These are phyloP conservation scores for Bacterosira constricta DNA, from an alignment of 108 stramenopile species.

Conservation along the genomic window DNA sequence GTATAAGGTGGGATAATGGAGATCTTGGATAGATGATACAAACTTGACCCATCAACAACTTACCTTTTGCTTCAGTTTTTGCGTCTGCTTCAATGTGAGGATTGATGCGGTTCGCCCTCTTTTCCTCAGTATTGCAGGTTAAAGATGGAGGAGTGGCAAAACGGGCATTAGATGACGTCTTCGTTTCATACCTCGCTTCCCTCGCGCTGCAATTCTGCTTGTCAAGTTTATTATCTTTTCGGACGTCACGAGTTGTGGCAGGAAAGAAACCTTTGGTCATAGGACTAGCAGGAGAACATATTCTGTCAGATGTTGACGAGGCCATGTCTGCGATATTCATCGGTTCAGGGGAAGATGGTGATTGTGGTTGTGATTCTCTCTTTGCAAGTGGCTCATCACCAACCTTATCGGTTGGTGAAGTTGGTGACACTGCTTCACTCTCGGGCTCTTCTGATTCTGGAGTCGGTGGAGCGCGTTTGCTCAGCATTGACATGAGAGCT, in stretches of 20 bases:
- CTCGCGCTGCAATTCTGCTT: neutral
- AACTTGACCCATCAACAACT: neutral
- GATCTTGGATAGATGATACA: neutral
- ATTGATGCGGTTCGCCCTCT: neutral
- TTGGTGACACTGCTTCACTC: neutral
- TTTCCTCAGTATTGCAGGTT: neutral
- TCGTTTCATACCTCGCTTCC: neutral
- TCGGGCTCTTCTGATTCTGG: neutral
- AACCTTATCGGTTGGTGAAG: neutral
- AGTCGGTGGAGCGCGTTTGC: conserved; percentile 8
- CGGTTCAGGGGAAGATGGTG: neutral
- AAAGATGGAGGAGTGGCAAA: too few species aligned
- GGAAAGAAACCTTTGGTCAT: neutral
- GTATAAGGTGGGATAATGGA: neutral
- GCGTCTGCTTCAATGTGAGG: neutral
- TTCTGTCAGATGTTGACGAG: neutral
- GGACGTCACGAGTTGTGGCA: conserved; percentile 3
- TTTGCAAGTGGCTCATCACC: neutral
- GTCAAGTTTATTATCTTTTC: neutral
- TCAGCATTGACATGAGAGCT: conserved; percentile 34
- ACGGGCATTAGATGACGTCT: neutral
- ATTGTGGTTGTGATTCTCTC: neutral
- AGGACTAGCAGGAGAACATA: neutral
- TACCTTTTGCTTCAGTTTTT: too few species aligned
- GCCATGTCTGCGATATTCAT: neutral